Evolutionary conservation across 805 yeast species (phyloP), one percentile per base, ranked within the genome.

Genomic region (Debaryomyces prosopidis): DNA sequence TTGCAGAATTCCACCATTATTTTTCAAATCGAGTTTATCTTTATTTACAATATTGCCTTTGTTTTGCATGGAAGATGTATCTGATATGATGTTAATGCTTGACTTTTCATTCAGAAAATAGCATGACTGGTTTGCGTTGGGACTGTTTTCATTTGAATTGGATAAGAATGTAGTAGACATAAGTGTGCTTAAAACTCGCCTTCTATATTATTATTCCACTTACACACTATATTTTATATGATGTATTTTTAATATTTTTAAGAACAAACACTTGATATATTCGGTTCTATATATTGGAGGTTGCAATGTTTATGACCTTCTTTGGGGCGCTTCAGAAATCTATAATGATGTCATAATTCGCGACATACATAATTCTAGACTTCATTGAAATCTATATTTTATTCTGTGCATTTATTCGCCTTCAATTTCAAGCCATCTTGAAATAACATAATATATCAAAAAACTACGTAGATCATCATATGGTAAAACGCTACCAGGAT

Each of bases 1-100:
- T 31, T 37, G 50, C 48, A 19, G 36, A 33, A 6, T 35, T 37
- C 33, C 9, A 30, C 14, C 33, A 11, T 8, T 30, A 30, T 14
- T 30, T n/a, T 6, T 30, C 33, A 3, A 2, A 2, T 30, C 33
- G 6, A 7, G 6, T 23, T 23, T 23, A 7, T 23, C 26, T 2
- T 23, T 23, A 23, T 4, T 23, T 23, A 23, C 26, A 23, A 4
- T 23, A 23, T 23, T 23, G 6, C 26, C 26, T n/a, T 4, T 30
- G 11, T 30, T 30, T 14, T 30, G 8, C 6, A n/a, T 11, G 33
- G 33, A n/a, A 7, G 14, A 14, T 3, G 14, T 30, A 5, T 30
- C 33, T 30, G 33, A 8, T 30, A 30, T 30, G 11, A 30, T 30
- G 33, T 30, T 30, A 9, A 30, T 5, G 14, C 4, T 7, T 14